Base-by-base conservation (phyloP, 2,329 filamentous ascomycete species). In the Hortaea werneckii region DNA sequence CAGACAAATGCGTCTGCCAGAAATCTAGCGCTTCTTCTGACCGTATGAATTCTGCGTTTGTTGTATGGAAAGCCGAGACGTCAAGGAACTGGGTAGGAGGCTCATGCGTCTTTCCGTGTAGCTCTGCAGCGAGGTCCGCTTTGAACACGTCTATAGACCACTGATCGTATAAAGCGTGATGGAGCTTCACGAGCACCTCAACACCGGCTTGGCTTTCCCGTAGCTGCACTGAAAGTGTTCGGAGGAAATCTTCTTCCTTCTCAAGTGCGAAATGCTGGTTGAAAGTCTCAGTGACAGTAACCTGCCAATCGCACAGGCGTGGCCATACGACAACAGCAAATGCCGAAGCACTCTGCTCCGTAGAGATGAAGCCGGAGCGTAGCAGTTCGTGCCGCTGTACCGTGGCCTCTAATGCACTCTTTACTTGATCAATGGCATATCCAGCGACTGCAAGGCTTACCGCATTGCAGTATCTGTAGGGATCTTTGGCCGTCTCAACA, bases 91-190 rank as follows among this genome's bases (percentile, higher is more conserved):
- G 72, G 1, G 79, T 77, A 28, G 81, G 71, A 1, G 54, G 37
- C 0, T 50, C 52, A 10, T 59, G 34, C 1, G 54, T n/a, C 2
- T 57, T 44, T 6, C 60, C 61, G 12, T 53, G 47, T 58, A 84
- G 56, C 1, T 83, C 53, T 0, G 56, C 58, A 4, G 75, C 70
- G 4, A 94, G 66, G 60, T 95, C 87, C 27, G 74, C 67, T 0
- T 94, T 65, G 29, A 90, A 69, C 43, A 95, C 84, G 58, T 65
- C 63, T 8, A 88, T 75, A 0, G 87, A 89, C 89, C 89, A 95
- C n/a, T 88, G 89, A 63, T 95, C 89, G 58, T 94, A 95, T 1
- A 94, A 62, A 0, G 86, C 80, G 64, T 95, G 89, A 59, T 94
- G 88, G 0, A 94, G 69, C 8, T 37, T 44, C 26, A 50, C n/a